These are phyloP conservation scores for Physaria fendleri DNA, from an alignment of 345 rosid genomes.

Conservation along the genomic window DNA sequence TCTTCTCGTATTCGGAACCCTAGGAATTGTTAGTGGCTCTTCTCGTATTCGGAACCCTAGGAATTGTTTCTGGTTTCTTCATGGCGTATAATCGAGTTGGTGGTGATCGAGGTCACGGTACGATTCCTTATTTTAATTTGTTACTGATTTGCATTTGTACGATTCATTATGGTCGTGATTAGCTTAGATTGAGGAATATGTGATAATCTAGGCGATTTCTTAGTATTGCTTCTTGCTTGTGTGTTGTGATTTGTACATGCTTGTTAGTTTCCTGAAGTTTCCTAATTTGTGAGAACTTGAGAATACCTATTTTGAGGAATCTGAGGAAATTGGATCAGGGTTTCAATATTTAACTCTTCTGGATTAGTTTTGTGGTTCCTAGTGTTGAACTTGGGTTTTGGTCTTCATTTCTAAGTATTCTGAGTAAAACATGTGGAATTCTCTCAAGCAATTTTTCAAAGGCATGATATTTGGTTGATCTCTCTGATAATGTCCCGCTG, in stretches of 20 bases:
- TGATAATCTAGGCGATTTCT: not conserved
- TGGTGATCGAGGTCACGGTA: conserved; percentile 91
- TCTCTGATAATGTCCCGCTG: not conserved
- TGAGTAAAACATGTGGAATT: not conserved
- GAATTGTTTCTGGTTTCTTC: conserved; percentile 57
- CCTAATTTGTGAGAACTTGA: not conserved
- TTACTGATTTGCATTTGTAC: conserved; percentile 1
- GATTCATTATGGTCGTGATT: not conserved
- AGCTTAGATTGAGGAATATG: not conserved
- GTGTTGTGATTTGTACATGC: not conserved
- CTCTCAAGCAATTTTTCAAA: not conserved
- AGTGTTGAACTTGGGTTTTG: not conserved
- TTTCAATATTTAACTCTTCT: too few species aligned
- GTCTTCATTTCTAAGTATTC: not conserved
- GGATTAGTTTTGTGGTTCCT: too few species aligned
- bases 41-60: conserved; percentile 75
- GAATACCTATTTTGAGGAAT: not conserved
- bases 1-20: conserved; percentile 80
- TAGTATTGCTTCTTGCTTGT: not conserved
- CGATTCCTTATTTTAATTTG: not conserved
- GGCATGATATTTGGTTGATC: not conserved
- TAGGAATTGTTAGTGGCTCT: conserved; percentile 72
- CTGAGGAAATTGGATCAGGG: not conserved
- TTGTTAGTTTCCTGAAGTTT: conserved; percentile 6
- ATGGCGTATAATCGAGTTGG: conserved; percentile 78